Evolutionary conservation across 805 yeast genomes (phyloP).

Genomic region (Kurtzmaniella fragi): DNA sequence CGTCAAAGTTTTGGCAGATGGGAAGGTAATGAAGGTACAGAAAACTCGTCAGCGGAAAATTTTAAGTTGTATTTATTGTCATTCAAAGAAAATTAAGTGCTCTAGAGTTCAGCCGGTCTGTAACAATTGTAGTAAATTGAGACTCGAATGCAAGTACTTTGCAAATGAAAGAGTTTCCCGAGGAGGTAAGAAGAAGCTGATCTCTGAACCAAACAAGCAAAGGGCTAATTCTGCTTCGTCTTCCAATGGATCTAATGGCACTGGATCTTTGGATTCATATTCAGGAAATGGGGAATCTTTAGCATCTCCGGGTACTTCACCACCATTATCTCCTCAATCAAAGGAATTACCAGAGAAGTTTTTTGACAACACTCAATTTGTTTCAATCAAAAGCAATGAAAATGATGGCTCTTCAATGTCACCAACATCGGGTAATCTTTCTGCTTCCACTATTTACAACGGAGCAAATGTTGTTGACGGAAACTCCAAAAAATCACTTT

Average conservation of each 20-base stretch:
- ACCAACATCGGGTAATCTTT: not conserved
- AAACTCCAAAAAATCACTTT: conserved; percentile 3
- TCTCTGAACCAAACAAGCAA: too few species aligned
- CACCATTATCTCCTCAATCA: not conserved
- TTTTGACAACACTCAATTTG: not conserved
- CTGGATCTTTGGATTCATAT: not conserved
- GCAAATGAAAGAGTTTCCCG: conserved; percentile 52
- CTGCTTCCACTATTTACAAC: conserved; percentile 2
- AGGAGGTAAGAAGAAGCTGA: conserved; percentile 26
- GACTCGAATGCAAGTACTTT: conserved; percentile 49
- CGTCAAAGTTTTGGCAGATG: conserved; percentile 38
- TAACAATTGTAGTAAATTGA: conserved; percentile 44
- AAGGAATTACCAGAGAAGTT: not conserved
- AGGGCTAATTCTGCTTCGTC: not conserved
- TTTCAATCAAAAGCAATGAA: not conserved
- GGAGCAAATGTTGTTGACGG: not conserved
- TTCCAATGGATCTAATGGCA: not conserved
- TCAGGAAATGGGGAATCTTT: too few species aligned
- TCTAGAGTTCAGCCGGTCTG: conserved; percentile 57
- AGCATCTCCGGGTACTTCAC: too few species aligned
- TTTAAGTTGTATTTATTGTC: conserved; percentile 53
- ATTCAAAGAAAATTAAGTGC: conserved; percentile 58
- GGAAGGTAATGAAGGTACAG: conserved; percentile 55
- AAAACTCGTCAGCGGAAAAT: conserved; percentile 57
- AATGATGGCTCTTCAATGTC: not conserved